A percentile compares a stretch with the other conserved stretches of the same genome.
These are phyloP conservation scores for Tephrocybe rancida DNA, from an alignment of 768 basidiomycete genomes.

Conservation along the genomic window DNA sequence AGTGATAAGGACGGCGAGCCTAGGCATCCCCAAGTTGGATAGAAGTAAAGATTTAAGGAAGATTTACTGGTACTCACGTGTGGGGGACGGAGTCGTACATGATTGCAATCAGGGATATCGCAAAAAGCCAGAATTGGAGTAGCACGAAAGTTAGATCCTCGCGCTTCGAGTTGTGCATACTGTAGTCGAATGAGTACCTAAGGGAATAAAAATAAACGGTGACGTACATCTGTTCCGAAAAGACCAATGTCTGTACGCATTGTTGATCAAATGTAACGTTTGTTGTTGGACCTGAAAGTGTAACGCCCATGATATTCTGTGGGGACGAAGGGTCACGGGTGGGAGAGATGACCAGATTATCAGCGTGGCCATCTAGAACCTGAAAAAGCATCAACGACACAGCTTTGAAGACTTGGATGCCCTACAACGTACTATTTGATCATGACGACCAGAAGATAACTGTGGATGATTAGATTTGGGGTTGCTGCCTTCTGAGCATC, in stretches of 20 bases:
- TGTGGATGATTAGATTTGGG: no score
- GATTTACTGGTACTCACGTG: conserved; percentile 33
- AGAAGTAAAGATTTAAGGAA: neutral
- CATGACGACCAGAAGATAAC: no score
- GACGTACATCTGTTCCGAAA: conserved; percentile 48
- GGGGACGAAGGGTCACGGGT: conserved; percentile 1
- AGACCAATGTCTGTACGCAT: conserved; percentile 48
- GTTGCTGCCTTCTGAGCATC: no score
- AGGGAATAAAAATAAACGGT: neutral
- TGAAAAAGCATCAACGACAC: no score
- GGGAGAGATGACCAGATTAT: neutral
- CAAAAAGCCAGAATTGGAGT: conserved; percentile 58
- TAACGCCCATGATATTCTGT: conserved; percentile 25
- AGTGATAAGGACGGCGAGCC: conserved; percentile 50
- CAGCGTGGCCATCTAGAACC: no score
- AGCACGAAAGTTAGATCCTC: conserved; percentile 51
- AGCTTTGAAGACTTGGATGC: no score
- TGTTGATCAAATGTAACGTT: conserved; percentile 30
- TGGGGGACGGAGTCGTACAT: conserved; percentile 57
- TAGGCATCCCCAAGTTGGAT: conserved; percentile 16
- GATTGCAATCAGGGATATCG: conserved; percentile 51
- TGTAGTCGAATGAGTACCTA: conserved; percentile 16
- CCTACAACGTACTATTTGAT: no score
- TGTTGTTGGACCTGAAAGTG: conserved; percentile 19
- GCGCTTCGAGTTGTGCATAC: conserved; percentile 42